Evolutionary conservation across 441 rosid genomes (phyloP), one percentile per base, ranked within the genome.

Genomic region (Populus tomentosa): DNA sequence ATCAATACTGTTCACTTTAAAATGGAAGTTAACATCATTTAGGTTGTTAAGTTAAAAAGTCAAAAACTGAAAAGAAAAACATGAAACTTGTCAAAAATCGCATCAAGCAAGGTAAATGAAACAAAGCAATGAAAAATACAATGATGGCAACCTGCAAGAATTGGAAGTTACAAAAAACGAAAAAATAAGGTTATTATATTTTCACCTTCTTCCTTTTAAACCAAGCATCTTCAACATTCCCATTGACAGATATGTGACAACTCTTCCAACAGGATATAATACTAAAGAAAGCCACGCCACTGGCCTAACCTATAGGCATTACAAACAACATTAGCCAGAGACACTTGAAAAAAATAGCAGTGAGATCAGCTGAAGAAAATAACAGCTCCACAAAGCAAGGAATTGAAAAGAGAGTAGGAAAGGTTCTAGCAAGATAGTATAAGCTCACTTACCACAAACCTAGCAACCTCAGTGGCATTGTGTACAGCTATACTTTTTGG

Each of bases 401-500:
- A 69, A 11, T 62, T 26, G 28, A 63, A 21, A 26, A 23, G 26
- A 63, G n/a, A 63, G 10, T 14, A 63, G 67, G 30, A 7, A 63
- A 7, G 30, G 3, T 26, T 64, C 14, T 26, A 35, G 61, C 32
- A 67, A 50, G 64, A 23, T 35, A 33, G 46, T 26, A 56, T 14
- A 69, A 18, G n/a, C 26, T 71, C 10, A 85, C 93, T 87, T 87
- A 96, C 99, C 94, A 97, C 99, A 88, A 93, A 72, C 80, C 97
- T 87, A 84, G 92, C 99, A 80, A 97, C 99, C 79, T 94, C 98
- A 65, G 94, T 89, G 69, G 98, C 91, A 90, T 94, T 88, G 82
- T 94, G 99, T 77, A 97, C 98, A 16, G 99, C 99, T 75, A 97
- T 84, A 86, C 99, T 97, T 86, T 97, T 97, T 71, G 99, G 99